phyloP scores from a whole-genome alignment of 306 rosid species.

The cucumber (Cucumis sativus) region DNA sequence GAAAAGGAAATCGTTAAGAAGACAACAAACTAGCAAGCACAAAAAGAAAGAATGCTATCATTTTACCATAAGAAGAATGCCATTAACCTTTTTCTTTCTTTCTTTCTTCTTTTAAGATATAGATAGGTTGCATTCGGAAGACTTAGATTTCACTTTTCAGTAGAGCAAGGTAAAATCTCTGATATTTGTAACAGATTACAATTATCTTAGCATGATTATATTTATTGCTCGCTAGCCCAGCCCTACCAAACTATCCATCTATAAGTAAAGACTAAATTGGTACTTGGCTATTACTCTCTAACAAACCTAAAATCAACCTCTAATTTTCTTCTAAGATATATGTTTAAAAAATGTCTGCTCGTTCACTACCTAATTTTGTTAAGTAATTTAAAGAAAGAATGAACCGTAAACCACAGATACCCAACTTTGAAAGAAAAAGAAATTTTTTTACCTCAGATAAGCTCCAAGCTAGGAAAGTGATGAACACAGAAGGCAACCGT shows the following conservation, averaged over 20 bases:
- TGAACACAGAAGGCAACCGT: slow-evolving; percentile 52
- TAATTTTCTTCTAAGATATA: neutral
- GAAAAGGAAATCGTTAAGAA: neutral
- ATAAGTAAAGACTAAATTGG: neutral
- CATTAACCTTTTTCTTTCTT: neutral
- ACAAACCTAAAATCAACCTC: neutral
- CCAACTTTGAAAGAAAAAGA: slow-evolving; percentile 3
- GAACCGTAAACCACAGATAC: neutral
- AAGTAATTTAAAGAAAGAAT: neutral
- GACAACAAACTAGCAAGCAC: neutral
- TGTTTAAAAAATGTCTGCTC: neutral
- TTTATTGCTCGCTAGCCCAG: neutral
- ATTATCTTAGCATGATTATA: neutral
- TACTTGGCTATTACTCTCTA: neutral
- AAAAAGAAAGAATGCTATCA: neutral
- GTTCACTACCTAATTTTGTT: neutral
- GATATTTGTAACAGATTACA: neutral
- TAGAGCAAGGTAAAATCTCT: neutral
- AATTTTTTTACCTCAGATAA: slow-evolving; percentile 48
- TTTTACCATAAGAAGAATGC: neutral
- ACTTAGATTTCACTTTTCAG: neutral
- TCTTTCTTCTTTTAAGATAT: neutral
- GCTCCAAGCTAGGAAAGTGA: slow-evolving; percentile 83
- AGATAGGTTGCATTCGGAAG: neutral
- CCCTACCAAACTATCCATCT: neutral